These are phyloP conservation scores for Favolaschia claudopus DNA, from an alignment of 768 basidiomycete genomes.

Conservation along the genomic window DNA sequence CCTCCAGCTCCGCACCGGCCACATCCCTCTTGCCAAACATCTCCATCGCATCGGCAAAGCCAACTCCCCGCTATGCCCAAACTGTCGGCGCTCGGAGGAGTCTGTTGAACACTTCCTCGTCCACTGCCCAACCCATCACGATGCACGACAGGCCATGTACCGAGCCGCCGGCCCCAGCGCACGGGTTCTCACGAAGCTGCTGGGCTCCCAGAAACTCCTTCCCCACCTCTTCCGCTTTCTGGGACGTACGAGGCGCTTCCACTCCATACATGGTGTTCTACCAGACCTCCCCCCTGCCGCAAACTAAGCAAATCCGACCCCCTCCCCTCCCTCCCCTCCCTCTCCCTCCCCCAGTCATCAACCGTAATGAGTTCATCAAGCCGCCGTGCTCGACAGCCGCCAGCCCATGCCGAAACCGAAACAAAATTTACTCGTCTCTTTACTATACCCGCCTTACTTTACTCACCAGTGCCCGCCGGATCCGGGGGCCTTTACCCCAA, in stretches of 20 bases:
- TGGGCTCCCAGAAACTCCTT: background rate
- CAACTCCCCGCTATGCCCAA: slow-evolving; percentile 25
- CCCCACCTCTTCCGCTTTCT: slow-evolving; percentile 2
- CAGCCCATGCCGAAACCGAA: too few species aligned
- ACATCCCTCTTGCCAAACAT: slow-evolving; percentile 27
- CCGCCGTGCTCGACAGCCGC: too few species aligned
- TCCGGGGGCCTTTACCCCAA: too few species aligned
- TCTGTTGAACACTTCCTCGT: slow-evolving; percentile 23
- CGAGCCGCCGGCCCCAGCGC: background rate
- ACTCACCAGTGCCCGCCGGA: too few species aligned
- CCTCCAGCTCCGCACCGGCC: slow-evolving; percentile 27
- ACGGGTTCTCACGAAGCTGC: background rate
- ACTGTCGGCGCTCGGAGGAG: slow-evolving; percentile 18
- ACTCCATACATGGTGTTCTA: slow-evolving; percentile 35
- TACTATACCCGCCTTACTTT: too few species aligned
- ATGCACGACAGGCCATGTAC: background rate
- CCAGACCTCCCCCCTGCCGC: background rate
- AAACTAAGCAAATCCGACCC: too few species aligned
- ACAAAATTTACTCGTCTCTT: too few species aligned
- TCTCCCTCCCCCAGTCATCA: too few species aligned
- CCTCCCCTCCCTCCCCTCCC: too few species aligned
- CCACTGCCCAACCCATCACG: slow-evolving; percentile 8
- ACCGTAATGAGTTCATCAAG: too few species aligned
- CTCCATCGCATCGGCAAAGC: slow-evolving; percentile 27
- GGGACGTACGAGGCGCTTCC: slow-evolving; percentile 18